Percentiles rank a stretch among this genome's conserved stretches.
Conservation (phyloP, 495 filamentous ascomycete genomes). For the Pyronema domesticum region DNA sequence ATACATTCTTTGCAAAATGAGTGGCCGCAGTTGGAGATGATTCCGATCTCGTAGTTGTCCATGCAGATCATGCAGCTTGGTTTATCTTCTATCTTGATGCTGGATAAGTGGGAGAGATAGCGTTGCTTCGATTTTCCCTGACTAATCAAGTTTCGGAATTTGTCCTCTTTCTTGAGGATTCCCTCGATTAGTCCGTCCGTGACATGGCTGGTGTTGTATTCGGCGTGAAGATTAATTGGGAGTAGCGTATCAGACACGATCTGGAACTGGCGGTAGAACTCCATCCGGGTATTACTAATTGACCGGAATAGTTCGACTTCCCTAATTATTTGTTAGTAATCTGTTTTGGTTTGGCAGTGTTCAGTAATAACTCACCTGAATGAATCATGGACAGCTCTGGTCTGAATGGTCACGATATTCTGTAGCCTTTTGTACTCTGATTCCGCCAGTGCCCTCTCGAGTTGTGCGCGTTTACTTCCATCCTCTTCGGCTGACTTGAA, state of each 20-base stretch:
- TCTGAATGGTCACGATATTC: constrained; percentile 43
- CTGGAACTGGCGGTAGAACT: constrained; percentile 80
- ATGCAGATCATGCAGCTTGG: constrained; percentile 19
- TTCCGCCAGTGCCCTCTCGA: constrained; percentile 27
- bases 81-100: constrained; percentile 10
- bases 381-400: constrained; percentile 40
- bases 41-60: constrained; percentile 40
- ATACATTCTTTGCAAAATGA: constrained; percentile 80
- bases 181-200: constrained; percentile 5
- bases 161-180: constrained; percentile 32
- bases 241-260: constrained; percentile 69
- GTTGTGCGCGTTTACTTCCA: constrained; percentile 42
- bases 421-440: constrained; percentile 38
- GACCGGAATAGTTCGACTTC: constrained; percentile 61
- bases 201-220: constrained; percentile 12
- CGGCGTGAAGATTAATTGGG: constrained; percentile 44
- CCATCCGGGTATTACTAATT: constrained; percentile 63
- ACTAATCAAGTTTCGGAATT: constrained; percentile 36
- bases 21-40: constrained; percentile 80
- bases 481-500: constrained; percentile 43
- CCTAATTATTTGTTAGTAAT: constrained; percentile 29
- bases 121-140: constrained; percentile 48
- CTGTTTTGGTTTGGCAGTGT: background rate
- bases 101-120: constrained; percentile 43
- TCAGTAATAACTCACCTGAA: constrained; percentile 6